Percentiles rank a stretch among this genome's conserved stretches.
These are phyloP conservation scores for Ramaria sp. DNA, from an alignment of 768 basidiomycete species.

Conservation along the genomic window DNA sequence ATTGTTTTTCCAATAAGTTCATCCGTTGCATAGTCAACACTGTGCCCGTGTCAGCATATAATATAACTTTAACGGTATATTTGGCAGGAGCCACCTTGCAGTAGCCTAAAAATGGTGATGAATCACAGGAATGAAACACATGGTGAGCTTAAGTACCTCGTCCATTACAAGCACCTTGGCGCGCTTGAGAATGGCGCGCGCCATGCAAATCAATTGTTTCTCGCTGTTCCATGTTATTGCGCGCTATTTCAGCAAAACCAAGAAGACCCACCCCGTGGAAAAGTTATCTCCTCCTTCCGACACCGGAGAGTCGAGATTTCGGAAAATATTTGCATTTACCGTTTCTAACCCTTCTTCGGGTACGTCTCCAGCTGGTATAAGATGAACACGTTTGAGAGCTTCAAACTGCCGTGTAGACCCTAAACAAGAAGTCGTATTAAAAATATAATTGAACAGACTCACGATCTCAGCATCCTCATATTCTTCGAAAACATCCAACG, in stretches of 20 bases:
- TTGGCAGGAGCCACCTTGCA: slow-evolving; percentile 34
- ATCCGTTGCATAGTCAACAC: slow-evolving; percentile 84
- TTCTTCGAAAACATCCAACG: slow-evolving; percentile 79
- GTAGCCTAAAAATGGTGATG: slow-evolving; percentile 45
- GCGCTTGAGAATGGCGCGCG: slow-evolving; percentile 60
- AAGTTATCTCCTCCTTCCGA: slow-evolving; percentile 60
- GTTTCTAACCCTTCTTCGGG: slow-evolving; percentile 33
- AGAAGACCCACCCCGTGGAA: slow-evolving; percentile 61
- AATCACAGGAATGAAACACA: background rate
- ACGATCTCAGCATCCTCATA: slow-evolving; percentile 80
- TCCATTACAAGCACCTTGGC: slow-evolving; percentile 70
- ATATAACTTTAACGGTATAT: background rate
- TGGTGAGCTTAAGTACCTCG: slow-evolving; percentile 35
- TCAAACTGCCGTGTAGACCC: slow-evolving; percentile 43
- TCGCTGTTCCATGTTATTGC: slow-evolving; percentile 85
- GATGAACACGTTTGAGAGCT: slow-evolving; percentile 72
- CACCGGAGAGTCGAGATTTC: slow-evolving; percentile 30
- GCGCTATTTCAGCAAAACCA: background rate
- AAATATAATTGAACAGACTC: background rate
- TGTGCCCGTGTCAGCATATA: slow-evolving; percentile 15
- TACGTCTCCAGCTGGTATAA: slow-evolving; percentile 47
- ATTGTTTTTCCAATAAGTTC: slow-evolving; percentile 73
- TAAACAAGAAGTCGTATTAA: background rate
- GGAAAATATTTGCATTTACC: slow-evolving; percentile 67
- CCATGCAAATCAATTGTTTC: slow-evolving; percentile 79